Evolutionary conservation across 2,329 filamentous ascomycete genomes (phyloP), one percentile per base, ranked within the genome.

Genomic region (Anisogramma anomala): DNA sequence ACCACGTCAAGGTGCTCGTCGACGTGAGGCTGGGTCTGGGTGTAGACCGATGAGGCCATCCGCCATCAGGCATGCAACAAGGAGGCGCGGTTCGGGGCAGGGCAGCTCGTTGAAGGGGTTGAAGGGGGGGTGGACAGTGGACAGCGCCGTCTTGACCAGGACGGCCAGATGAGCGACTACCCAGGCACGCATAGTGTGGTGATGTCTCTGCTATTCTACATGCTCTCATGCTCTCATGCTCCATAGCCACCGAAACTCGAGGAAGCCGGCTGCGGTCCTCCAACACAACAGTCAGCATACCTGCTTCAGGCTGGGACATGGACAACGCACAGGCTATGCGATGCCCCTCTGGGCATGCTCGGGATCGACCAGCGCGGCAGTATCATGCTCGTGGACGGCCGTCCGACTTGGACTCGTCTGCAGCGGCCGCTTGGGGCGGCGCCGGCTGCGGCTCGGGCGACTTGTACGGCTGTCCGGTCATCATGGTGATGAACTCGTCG

Each of bases 1-100:
- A 62, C 32, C 69, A 74, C 48, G 71, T 74, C 25, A 74, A 75
- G 56, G 72, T 75, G 23, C 46, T 75, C 45, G 67, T 75, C n/a
- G 48, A 54, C 39, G 38, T 45, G 47, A 46, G 41, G 6, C 41
- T 43, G 41, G 31, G 30, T 23, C n/a, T 46, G n/a, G 11, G 42
- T 20, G 14, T 42, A 17, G 20, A 18, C n/a, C n/a, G n/a, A n/a
- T n/a, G n/a, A n/a, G n/a, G n/a, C n/a, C n/a, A 32, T 32, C 6
- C 15, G 4, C 8, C 15, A 18, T 32, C 30, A 18, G 9, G 15
- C 22, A 5, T 9, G 22, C 22, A 13, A 10, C 6, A 27, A 27
- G 25, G 25, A 27, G 22, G n/a, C n/a, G n/a, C n/a, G n/a, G n/a
- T n/a, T n/a, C n/a, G n/a, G n/a, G n/a, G n/a, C n/a, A n/a, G n/a